These are phyloP conservation scores for Phytophthora litchii DNA, from an alignment of 352 stramenopile genomes.

Conservation along the genomic window DNA sequence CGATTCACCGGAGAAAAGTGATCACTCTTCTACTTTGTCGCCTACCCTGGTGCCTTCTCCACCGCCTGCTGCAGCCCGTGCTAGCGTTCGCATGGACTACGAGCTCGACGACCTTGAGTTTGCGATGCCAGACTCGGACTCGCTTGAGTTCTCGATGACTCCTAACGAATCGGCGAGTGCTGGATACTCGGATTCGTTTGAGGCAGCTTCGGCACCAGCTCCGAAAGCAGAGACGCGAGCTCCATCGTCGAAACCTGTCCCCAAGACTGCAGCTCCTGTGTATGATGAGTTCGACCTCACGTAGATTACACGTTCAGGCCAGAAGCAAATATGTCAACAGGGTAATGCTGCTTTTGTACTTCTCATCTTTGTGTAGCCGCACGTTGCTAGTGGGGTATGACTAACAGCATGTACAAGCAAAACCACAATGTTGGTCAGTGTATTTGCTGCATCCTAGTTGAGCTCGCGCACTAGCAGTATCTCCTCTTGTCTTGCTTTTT, in stretches of 20 bases:
- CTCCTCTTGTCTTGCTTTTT: conserved; percentile 47
- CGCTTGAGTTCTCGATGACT: conserved; percentile 40
- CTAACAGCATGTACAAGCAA: conserved; percentile 6
- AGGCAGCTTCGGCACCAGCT: conserved; percentile 21
- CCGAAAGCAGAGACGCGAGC: conserved; percentile 20
- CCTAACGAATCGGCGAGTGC: conserved; percentile 15
- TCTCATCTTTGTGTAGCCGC: conserved; percentile 1
- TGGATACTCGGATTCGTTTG: conserved; percentile 23
- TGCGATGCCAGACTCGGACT: conserved; percentile 47
- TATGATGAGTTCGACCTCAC: conserved; percentile 84
- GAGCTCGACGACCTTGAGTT: conserved; percentile 75
- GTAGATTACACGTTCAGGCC: conserved; percentile 33
- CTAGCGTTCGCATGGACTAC: conserved; percentile 54
- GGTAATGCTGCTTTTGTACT: conserved; percentile 22
- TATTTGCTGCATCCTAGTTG: conserved; percentile 37
- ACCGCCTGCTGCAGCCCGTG: conserved; percentile 18
- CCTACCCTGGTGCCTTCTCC: conserved; percentile 22
- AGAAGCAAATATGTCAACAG: conserved; percentile 13
- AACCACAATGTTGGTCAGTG: conserved; percentile 11
- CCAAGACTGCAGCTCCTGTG: conserved; percentile 27
- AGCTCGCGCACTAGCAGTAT: conserved; percentile 67
- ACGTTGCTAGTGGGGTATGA: conserved; percentile 8
- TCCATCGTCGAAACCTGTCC: conserved; percentile 16
- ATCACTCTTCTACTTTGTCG: conserved; percentile 13
- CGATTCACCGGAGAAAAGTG: conserved; percentile 2